Evolutionary conservation across 495 filamentous ascomycete species (phyloP), one percentile per base, ranked within the genome.

Genomic region (Annulohypoxylon nitens): DNA sequence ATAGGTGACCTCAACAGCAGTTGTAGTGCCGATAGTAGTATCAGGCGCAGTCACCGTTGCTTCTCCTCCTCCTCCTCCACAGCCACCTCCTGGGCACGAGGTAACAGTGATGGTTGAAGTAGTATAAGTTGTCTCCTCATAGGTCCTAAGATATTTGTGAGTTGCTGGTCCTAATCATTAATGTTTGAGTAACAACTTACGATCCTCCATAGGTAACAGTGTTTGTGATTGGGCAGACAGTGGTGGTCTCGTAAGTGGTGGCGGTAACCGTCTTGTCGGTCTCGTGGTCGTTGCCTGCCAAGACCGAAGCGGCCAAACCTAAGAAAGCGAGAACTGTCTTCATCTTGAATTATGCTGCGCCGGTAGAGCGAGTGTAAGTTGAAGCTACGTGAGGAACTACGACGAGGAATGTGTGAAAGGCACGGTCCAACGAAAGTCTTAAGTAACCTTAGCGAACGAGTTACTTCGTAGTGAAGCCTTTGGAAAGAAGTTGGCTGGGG

Each of bases 361-460:
- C 41, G 16, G 54, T 48, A 68, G 41, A 69, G 69, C 71, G 61
- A 73, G 51, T 71, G 50, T 67, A 47, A 64, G 43, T 33, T 59
- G 39, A 36, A 61, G 20, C n/a, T 61, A 54, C 12, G 58, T 43
- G 37, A 62, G 25, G 25, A 20, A 69, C 58, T 66, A 67, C 48
- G 51, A 25, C 39, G 45, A 26, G 34, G 34, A 57, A 26, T 26
- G 54, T 50, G 20, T 10, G 43, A 4, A 18, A 36, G 63, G 34
- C 30, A 67, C 34, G 33, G 68, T 48, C 65, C 67, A 79, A 74
- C 65, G 78, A 78, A 64, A 61, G 76, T 71, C 57, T 80, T 71
- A 78, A 81, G 81, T 79, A 84, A 81, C 81, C 80, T 83, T 82
- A 83, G 77, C 81, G 83, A 85, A 83, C 67, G 82, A 82, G 81